Conservation (phyloP, 2,329 filamentous ascomycete genomes). For the Hypoxylon sp. region DNA sequence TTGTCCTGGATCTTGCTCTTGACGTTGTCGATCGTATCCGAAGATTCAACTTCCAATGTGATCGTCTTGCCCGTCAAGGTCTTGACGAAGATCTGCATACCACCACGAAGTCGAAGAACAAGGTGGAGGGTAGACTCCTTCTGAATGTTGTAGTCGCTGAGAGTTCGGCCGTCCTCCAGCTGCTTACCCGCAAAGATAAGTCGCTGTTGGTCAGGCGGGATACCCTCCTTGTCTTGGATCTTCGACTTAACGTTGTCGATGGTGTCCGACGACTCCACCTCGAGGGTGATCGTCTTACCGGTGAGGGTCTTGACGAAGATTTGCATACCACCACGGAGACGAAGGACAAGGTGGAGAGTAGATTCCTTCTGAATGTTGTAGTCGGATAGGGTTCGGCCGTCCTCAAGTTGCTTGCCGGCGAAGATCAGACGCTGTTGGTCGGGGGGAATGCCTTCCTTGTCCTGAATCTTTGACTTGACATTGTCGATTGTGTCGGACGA, state of each 20-base stretch:
- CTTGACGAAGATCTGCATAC: constrained; percentile 80
- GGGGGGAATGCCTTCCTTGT: constrained; percentile 96
- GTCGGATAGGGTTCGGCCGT: constrained; percentile 87
- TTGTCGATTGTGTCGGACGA: constrained; percentile 94
- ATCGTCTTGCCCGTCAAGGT: constrained; percentile 76
- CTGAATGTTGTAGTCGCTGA: constrained; percentile 97
- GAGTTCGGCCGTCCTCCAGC: constrained; percentile 87
- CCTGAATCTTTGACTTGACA: constrained; percentile 96
- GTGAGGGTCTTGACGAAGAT: constrained; percentile 89
- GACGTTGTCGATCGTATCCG: constrained; percentile 75
- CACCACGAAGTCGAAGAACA: constrained; percentile 82
- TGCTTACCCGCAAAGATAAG: constrained; percentile 95
- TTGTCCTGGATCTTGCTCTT: constrained; percentile 77
- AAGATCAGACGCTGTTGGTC: constrained; percentile 98
- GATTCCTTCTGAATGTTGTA: constrained; percentile 98
- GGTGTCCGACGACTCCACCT: constrained; percentile 88
- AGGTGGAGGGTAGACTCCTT: constrained; percentile 86
- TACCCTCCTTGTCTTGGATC: constrained; percentile 93
- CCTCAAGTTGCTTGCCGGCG: constrained; percentile 94
- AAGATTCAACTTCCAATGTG: constrained; percentile 72
- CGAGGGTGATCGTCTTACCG: constrained; percentile 93
- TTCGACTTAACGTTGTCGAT: constrained; percentile 96
- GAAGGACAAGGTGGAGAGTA: constrained; percentile 84
- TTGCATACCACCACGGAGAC: constrained; percentile 89
- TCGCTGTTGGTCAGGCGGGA: constrained; percentile 93